phyloP scores from a whole-genome alignment of 441 rosid species.

The Eutrema salsugineum region DNA sequence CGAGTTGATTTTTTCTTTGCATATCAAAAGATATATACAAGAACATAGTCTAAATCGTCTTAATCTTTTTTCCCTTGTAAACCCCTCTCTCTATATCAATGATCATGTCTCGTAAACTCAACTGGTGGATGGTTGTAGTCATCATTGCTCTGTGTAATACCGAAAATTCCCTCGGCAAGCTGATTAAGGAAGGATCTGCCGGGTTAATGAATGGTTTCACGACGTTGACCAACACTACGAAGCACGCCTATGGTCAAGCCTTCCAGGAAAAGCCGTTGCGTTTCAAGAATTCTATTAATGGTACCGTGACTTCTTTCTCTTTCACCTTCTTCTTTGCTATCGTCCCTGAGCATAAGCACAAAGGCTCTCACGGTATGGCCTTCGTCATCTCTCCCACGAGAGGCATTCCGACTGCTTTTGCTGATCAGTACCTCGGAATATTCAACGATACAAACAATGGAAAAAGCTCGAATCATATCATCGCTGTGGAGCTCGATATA shows the following conservation, averaged over 20 bases:
- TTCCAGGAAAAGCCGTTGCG: background rate
- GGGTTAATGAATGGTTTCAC: background rate
- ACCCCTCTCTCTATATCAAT: background rate
- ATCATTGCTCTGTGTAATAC: background rate
- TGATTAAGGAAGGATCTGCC: conserved; percentile 8
- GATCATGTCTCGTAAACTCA: background rate
- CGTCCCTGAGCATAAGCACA: background rate
- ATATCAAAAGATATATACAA: background rate
- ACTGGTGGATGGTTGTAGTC: background rate
- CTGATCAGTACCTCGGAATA: conserved; percentile 32
- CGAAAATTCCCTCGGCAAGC: conserved; percentile 19
- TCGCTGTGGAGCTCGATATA: conserved; percentile 30
- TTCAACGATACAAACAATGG: conserved; percentile 32
- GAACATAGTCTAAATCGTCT: too few species aligned
- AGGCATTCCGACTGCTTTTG: background rate
- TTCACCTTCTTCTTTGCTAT: conserved; percentile 38
- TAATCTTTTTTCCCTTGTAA: background rate
- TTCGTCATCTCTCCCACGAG: conserved; percentile 33
- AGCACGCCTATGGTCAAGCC: conserved; percentile 13
- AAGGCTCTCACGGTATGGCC: conserved; percentile 39
- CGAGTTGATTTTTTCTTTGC: background rate
- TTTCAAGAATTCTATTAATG: conserved; percentile 28
- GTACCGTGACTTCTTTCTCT: conserved; percentile 30
- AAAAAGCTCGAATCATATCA: conserved; percentile 25
- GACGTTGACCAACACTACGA: conserved; percentile 21